phyloP scores from a whole-genome alignment of 2,329 filamentous ascomycete genomes.

The Venturia effusa region DNA sequence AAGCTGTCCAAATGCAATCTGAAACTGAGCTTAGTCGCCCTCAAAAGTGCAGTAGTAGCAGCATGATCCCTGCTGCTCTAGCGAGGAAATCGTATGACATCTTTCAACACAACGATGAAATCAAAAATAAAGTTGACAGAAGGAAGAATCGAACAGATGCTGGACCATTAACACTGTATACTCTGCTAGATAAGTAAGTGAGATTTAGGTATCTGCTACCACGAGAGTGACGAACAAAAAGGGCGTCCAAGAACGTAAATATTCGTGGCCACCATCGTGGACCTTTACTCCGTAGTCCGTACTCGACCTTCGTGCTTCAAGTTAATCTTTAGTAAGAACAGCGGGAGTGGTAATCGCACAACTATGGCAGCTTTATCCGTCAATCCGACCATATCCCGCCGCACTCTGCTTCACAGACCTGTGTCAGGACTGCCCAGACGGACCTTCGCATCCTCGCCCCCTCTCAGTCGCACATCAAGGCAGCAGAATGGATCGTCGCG shows the following conservation, averaged over 20 bases:
- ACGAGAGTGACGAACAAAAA: too few relatives aligned
- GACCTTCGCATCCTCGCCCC: neutral
- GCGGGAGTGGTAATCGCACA: too few relatives aligned
- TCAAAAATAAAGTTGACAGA: too few relatives aligned
- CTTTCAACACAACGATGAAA: too few relatives aligned
- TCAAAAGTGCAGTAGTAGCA: neutral
- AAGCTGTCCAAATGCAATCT: neutral
- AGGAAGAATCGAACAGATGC: too few relatives aligned
- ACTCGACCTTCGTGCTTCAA: too few relatives aligned
- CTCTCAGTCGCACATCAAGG: slow-evolving; percentile 21
- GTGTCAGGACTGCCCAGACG: neutral
- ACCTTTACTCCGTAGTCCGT: too few relatives aligned
- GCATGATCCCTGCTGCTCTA: neutral
- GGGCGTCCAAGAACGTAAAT: neutral
- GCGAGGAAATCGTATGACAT: neutral
- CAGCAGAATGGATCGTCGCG: slow-evolving; percentile 43
- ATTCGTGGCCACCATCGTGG: too few relatives aligned
- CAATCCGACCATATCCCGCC: neutral
- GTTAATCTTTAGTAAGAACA: too few relatives aligned
- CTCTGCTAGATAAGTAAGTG: too few relatives aligned
- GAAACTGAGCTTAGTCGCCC: neutral
- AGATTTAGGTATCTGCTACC: too few relatives aligned
- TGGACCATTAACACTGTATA: too few relatives aligned
- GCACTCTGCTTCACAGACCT: neutral
- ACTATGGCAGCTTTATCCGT: neutral